These are phyloP conservation scores for Lentinula edodes DNA, from an alignment of 768 basidiomycete genomes.

Conservation along the genomic window DNA sequence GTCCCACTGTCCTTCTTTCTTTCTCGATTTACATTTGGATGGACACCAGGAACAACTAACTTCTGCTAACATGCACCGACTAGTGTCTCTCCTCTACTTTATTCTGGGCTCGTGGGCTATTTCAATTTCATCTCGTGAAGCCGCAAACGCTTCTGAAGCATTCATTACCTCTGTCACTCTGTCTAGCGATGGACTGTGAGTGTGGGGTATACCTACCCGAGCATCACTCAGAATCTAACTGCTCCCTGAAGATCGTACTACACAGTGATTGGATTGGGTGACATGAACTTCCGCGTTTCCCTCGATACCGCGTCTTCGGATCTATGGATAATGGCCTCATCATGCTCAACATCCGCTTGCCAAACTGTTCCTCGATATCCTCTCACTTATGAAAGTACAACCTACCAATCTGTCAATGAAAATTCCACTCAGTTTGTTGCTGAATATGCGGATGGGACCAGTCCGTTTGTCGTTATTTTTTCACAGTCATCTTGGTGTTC, in stretches of 20 bases:
- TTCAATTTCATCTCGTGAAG: background rate
- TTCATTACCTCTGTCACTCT: slow-evolving; percentile 36
- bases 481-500: background rate
- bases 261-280: slow-evolving; percentile 52
- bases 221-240: background rate
- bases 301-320: slow-evolving; percentile 75
- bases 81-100: background rate
- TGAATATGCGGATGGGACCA: slow-evolving; percentile 63
- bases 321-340: slow-evolving; percentile 66
- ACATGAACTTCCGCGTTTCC: slow-evolving; percentile 60
- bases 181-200: slow-evolving; percentile 42
- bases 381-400: slow-evolving; percentile 56
- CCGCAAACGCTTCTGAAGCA: background rate
- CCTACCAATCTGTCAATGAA: slow-evolving; percentile 54
- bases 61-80: background rate
- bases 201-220: slow-evolving; percentile 7
- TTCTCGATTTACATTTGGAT: background rate
- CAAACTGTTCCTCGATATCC: slow-evolving; percentile 64
- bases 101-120: background rate
- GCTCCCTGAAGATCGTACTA: slow-evolving; percentile 56
- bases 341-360: slow-evolving; percentile 53
- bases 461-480: slow-evolving; percentile 33
- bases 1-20: background rate
- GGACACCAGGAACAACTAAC: background rate
- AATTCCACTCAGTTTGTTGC: slow-evolving; percentile 58